phyloP scores from a whole-genome alignment of 306 rosid genomes.

The Crataegus laevigata region DNA sequence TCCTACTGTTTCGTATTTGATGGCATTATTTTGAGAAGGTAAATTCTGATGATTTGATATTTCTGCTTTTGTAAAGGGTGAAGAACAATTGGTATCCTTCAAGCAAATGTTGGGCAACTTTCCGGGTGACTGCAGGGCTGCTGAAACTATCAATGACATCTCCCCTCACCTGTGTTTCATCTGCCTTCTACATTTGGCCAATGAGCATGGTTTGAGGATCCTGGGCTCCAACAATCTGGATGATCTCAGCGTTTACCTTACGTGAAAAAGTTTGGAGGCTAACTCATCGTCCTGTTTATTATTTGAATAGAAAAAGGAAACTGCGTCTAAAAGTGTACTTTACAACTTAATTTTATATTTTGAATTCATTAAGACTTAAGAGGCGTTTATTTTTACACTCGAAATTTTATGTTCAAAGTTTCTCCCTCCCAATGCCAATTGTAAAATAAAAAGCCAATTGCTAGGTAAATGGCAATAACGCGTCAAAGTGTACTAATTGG shows the following conservation, averaged over 20 bases:
- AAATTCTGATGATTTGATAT: constrained; percentile 12
- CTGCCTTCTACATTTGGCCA: constrained; percentile 86
- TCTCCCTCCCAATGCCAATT: fast-evolving
- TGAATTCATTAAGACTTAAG: too few species aligned
- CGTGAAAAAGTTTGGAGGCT: constrained; percentile 21
- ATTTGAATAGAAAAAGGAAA: background rate
- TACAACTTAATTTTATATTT: background rate
- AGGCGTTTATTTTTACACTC: too few species aligned
- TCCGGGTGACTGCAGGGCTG: constrained; percentile 70
- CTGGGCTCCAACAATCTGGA: constrained; percentile 51
- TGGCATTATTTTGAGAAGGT: background rate
- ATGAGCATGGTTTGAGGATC: constrained; percentile 80
- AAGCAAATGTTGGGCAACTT: constrained; percentile 54
- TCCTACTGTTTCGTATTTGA: background rate
- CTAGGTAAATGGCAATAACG: too few species aligned
- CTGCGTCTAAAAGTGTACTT: background rate
- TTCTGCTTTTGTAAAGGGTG: constrained; percentile 29
- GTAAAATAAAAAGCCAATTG: too few species aligned
- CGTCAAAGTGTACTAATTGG: too few species aligned
- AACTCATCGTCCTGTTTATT: background rate
- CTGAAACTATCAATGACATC: constrained; percentile 52
- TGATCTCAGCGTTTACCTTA: constrained; percentile 53
- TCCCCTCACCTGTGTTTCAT: constrained; percentile 96
- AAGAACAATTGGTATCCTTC: constrained; percentile 53
- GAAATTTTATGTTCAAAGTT: too few species aligned